Evolutionary conservation across 805 yeast species (phyloP).

Genomic region (Wickerhamiella hasegawae): DNA sequence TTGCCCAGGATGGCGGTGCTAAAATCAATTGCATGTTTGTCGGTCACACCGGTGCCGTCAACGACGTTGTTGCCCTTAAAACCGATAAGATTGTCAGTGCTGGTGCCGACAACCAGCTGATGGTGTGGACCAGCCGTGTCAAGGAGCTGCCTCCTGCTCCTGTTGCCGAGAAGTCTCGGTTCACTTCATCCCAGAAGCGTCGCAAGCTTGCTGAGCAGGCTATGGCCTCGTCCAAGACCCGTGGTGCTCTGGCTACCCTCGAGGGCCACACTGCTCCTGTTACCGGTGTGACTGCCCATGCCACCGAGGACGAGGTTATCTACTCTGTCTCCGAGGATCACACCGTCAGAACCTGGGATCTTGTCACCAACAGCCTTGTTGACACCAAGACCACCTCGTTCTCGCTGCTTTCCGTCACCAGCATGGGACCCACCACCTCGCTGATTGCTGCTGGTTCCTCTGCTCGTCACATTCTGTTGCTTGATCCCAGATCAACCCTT

Average conservation of each 20-base stretch:
- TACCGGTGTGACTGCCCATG: constrained; percentile 65
- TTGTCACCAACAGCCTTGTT: constrained; percentile 68
- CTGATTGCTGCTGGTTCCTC: constrained; percentile 87
- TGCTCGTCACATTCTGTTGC: constrained; percentile 90
- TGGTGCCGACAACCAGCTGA: constrained; percentile 63
- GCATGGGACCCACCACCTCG: constrained; percentile 43
- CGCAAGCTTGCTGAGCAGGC: constrained; percentile 67
- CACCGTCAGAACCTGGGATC: constrained; percentile 90
- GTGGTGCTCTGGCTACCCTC: constrained; percentile 64
- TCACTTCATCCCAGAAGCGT: constrained; percentile 79
- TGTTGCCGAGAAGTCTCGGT: constrained; percentile 19
- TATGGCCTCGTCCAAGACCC: constrained; percentile 49
- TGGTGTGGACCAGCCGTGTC: constrained; percentile 76
- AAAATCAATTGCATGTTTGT: constrained; percentile 71
- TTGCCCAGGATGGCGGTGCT: constrained; percentile 27
- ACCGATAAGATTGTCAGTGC: constrained; percentile 64
- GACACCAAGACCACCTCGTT: constrained; percentile 80
- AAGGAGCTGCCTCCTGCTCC: constrained; percentile 59
- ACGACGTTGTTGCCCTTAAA: constrained; percentile 33
- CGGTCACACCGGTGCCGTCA: constrained; percentile 85
- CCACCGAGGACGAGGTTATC: constrained; percentile 59
- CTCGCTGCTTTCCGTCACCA: constrained; percentile 61
- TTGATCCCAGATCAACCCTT: constrained; percentile 69
- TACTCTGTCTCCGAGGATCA: constrained; percentile 95
- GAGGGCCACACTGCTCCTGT: constrained; percentile 81